phyloP scores from a whole-genome alignment of 306 rosid genomes.

The Cyamopsis tetragonoloba region DNA sequence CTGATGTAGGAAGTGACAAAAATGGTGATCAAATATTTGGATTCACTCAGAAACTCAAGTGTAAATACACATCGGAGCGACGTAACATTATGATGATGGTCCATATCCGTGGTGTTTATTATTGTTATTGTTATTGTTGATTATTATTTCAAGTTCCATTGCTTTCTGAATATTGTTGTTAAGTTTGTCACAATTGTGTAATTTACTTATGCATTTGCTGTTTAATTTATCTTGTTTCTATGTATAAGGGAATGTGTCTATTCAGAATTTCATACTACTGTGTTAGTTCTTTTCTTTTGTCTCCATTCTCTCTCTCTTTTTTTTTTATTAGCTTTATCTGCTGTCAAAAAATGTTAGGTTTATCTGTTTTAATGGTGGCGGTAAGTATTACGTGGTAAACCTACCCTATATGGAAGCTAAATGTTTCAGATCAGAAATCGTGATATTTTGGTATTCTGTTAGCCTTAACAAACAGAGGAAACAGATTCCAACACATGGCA shows the following conservation, averaged over 20 bases:
- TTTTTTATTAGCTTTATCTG: background rate
- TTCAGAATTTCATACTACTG: too few species aligned
- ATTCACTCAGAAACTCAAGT: slow-evolving; percentile 31
- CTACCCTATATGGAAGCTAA: background rate
- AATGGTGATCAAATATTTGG: slow-evolving; percentile 10
- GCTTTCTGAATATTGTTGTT: slow-evolving; percentile 30
- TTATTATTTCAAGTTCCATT: slow-evolving; percentile 29
- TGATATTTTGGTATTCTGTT: slow-evolving; percentile 18
- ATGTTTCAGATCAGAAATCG: background rate
- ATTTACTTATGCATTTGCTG: slow-evolving; percentile 25
- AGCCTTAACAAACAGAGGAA: background rate
- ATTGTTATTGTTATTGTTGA: slow-evolving; percentile 31
- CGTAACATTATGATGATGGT: background rate
- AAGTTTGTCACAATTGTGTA: slow-evolving; percentile 27
- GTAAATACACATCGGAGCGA: slow-evolving; percentile 44
- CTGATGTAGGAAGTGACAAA: slow-evolving; percentile 57
- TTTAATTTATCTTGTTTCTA: slow-evolving; percentile 20
- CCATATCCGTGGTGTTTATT: slow-evolving; percentile 34
- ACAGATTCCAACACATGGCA: slow-evolving; percentile 38
- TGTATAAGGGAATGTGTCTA: slow-evolving; percentile 20
- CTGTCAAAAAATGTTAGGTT: too few species aligned
- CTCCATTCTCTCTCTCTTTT: too few species aligned
- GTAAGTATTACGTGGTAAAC: slow-evolving; percentile 28
- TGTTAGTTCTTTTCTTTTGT: too few species aligned
- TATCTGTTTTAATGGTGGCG: background rate